Evolutionary conservation across 768 basidiomycete species (phyloP).

Genomic region (Calocybe gangraenosa): DNA sequence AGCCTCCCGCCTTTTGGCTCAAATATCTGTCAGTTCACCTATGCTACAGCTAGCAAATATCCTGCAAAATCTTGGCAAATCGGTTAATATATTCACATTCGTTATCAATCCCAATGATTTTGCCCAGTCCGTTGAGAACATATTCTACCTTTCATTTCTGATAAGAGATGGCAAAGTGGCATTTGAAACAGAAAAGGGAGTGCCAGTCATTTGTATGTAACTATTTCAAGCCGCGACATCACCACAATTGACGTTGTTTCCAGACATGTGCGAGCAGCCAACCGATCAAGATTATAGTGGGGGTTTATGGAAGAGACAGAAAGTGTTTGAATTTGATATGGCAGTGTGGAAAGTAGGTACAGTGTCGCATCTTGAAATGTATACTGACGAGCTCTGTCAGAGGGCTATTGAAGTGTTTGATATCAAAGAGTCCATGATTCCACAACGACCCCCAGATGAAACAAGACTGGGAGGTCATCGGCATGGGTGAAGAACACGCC

Average conservation of each 20-base stretch:
- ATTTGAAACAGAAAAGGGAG: conserved; percentile 62
- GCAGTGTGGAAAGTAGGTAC: conserved; percentile 75
- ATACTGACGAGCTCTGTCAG: conserved; percentile 31
- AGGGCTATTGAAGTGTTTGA: conserved; percentile 85
- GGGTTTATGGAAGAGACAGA: conserved; percentile 72
- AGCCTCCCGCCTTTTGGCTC: conserved; percentile 17
- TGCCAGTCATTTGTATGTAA: conserved; percentile 70
- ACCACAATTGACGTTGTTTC: not conserved
- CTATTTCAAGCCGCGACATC: not conserved
- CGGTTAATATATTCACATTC: conserved; percentile 80
- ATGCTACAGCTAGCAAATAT: conserved; percentile 53
- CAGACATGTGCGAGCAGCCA: conserved; percentile 65
- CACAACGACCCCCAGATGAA: conserved; percentile 59
- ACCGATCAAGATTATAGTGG: conserved; percentile 56
- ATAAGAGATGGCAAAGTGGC: conserved; percentile 82
- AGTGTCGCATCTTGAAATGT: not conserved
- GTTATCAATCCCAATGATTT: conserved; percentile 89
- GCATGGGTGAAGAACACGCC: conserved; percentile 49
- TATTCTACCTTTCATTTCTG: conserved; percentile 93
- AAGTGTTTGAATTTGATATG: conserved; percentile 91
- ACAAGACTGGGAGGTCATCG: conserved; percentile 62
- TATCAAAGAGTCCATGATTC: conserved; percentile 73
- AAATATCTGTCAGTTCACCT: not conserved
- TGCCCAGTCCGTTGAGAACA: conserved; percentile 93
- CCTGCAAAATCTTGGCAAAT: conserved; percentile 41